A percentile compares a stretch with the other conserved stretches of the same genome.
phyloP scores from a whole-genome alignment of 306 rosid genomes.

The Phaseolus lunatus region DNA sequence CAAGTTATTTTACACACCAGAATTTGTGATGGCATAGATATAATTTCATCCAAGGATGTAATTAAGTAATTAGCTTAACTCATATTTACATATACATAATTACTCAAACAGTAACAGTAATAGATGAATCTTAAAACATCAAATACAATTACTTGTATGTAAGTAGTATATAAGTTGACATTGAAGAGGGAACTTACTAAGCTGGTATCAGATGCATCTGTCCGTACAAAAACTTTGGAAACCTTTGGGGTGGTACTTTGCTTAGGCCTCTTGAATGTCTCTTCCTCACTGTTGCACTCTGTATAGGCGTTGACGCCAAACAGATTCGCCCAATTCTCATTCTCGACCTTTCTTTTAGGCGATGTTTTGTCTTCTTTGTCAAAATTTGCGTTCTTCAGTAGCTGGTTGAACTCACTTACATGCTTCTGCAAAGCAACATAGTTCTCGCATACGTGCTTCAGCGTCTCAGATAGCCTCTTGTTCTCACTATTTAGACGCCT shows the following conservation, averaged over 20 bases:
- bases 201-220: constrained; percentile 67
- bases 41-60: background rate
- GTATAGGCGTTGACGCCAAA: constrained; percentile 16
- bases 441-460: constrained; percentile 54
- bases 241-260: constrained; percentile 51
- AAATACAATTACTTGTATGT: too few species aligned
- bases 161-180: background rate
- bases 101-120: background rate
- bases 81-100: too few species aligned
- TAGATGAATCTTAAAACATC: background rate
- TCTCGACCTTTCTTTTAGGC: constrained; percentile 64
- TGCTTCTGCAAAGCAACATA: constrained; percentile 58
- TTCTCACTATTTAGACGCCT: constrained; percentile 66
- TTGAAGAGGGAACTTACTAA: constrained; percentile 56
- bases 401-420: constrained; percentile 41
- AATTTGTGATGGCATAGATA: background rate
- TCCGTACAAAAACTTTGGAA: constrained; percentile 62
- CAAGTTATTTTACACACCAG: background rate
- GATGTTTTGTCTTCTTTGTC: constrained; percentile 37
- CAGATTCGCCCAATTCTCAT: constrained; percentile 35
- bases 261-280: constrained; percentile 56
- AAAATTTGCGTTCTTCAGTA: constrained; percentile 24
- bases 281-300: constrained; percentile 65
- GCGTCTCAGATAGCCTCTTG: constrained; percentile 58
- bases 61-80: background rate